These are phyloP conservation scores for Ilyonectria robusta DNA, from an alignment of 2,329 filamentous ascomycete species.

Conservation along the genomic window DNA sequence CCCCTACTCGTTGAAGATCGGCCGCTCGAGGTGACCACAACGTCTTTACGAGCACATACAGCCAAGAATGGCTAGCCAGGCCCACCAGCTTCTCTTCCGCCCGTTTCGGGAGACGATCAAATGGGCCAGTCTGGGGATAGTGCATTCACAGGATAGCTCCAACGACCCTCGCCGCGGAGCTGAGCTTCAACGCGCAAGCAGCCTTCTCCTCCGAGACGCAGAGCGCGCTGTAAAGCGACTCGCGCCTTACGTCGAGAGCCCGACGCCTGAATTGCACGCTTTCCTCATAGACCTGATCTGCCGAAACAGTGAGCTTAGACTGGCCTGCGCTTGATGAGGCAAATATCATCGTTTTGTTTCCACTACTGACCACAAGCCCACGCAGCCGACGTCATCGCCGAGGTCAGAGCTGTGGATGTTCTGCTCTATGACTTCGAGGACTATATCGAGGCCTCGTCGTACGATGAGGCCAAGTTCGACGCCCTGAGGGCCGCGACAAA, in stretches of 20 bases:
- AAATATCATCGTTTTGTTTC: neutral
- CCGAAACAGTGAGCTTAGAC: constrained; percentile 52
- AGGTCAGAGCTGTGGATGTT: constrained; percentile 53
- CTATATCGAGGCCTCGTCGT: constrained; percentile 55
- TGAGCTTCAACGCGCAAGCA: constrained; percentile 53
- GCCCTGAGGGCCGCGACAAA: constrained; percentile 55
- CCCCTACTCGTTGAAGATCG: neutral
- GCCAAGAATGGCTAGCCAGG: constrained; percentile 17
- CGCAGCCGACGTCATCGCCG: constrained; percentile 16
- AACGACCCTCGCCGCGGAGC: constrained; percentile 38
- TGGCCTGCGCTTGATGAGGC: neutral
- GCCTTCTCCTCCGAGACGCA: constrained; percentile 53
- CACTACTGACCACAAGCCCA: neutral
- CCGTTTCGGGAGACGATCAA: constrained; percentile 59
- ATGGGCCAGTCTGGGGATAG: constrained; percentile 54
- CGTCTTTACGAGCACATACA: neutral
- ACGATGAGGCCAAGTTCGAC: constrained; percentile 53
- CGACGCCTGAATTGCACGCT: constrained; percentile 30
- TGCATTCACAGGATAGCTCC: constrained; percentile 49
- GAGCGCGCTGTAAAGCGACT: constrained; percentile 55
- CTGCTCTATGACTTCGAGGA: constrained; percentile 62
- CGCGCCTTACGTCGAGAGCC: constrained; percentile 43
- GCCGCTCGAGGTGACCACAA: neutral
- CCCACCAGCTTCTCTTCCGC: constrained; percentile 42
- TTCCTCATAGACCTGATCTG: constrained; percentile 43